Percentiles rank a stretch among this genome's conserved stretches.
Evolutionary conservation across 2,329 filamentous ascomycete genomes (phyloP).

Genomic region (Xylaria sp.): DNA sequence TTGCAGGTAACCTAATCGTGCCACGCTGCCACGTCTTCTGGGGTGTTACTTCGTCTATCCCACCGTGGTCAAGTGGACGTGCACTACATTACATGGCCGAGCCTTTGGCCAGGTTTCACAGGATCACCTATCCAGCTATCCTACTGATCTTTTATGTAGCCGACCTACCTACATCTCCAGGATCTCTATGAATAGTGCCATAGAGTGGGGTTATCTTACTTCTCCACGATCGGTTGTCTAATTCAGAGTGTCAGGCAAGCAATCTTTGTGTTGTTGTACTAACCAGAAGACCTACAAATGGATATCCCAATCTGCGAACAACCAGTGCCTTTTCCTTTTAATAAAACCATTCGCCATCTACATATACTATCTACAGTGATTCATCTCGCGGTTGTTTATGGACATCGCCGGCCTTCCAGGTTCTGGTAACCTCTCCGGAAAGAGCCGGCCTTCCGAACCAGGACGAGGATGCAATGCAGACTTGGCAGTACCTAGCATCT

Average conservation of each 20-base stretch:
- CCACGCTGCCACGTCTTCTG: slow-evolving; percentile 5
- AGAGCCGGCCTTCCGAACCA: slow-evolving; percentile 14
- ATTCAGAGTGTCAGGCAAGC: slow-evolving; percentile 3
- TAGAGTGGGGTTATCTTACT: slow-evolving; percentile 8
- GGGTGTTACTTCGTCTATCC: neutral
- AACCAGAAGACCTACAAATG: slow-evolving; percentile 26
- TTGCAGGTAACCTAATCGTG: neutral
- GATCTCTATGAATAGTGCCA: neutral
- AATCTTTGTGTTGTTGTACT: slow-evolving; percentile 12
- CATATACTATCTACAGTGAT: slow-evolving; percentile 6
- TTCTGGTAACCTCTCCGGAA: slow-evolving; percentile 4
- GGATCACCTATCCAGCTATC: neutral
- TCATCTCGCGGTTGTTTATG: slow-evolving; percentile 4
- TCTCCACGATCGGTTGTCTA: slow-evolving; percentile 17
- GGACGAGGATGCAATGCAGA: slow-evolving; percentile 25
- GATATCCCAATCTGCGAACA: neutral
- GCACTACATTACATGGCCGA: no score
- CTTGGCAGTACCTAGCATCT: slow-evolving; percentile 16
- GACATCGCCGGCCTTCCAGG: slow-evolving; percentile 2
- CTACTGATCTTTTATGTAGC: neutral
- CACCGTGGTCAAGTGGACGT: neutral
- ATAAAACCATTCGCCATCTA: neutral
- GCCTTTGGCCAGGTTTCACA: neutral
- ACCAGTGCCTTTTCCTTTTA: neutral
- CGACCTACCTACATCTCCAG: neutral